Evolutionary conservation across 2,329 filamentous ascomycete genomes (phyloP).

Genomic region (Cladorrhinum sp.): DNA sequence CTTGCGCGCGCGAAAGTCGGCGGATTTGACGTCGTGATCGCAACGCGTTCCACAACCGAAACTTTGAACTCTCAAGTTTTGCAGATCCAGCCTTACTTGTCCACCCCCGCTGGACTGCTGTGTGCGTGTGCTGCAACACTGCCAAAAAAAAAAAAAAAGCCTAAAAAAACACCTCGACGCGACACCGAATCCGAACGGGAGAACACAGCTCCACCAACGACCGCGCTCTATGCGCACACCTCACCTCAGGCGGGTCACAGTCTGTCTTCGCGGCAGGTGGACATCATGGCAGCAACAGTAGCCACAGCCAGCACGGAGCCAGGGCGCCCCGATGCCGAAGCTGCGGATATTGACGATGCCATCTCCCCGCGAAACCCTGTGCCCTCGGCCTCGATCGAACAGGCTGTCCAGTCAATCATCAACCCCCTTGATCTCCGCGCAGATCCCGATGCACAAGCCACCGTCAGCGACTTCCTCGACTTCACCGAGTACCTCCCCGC

Average conservation of each 20-base stretch:
- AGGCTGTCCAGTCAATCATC: constrained; percentile 34
- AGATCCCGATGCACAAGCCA: constrained; percentile 66
- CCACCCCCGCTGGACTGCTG: not conserved
- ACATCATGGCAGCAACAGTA: constrained; percentile 11
- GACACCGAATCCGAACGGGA: not conserved
- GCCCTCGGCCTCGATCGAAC: constrained; percentile 32
- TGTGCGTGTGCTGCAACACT: no score
- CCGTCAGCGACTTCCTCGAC: constrained; percentile 68
- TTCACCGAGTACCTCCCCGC: constrained; percentile 68
- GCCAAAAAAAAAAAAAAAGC: not conserved
- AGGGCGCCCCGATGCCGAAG: constrained; percentile 17
- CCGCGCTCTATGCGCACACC: not conserved
- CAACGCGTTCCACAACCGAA: not conserved
- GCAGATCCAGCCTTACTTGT: not conserved
- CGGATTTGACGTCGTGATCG: not conserved
- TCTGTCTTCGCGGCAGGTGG: not conserved
- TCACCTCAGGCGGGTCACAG: not conserved
- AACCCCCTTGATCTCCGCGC: constrained; percentile 50
- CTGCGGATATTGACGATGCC: constrained; percentile 29
- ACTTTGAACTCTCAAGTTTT: not conserved
- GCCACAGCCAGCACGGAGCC: constrained; percentile 10
- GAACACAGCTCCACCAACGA: not conserved
- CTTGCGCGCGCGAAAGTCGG: not conserved
- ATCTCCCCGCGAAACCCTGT: constrained; percentile 38
- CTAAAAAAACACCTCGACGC: not conserved